Base-by-base conservation (phyloP, 2,329 filamentous ascomycete species). In the Pezicula neosporulosa region DNA sequence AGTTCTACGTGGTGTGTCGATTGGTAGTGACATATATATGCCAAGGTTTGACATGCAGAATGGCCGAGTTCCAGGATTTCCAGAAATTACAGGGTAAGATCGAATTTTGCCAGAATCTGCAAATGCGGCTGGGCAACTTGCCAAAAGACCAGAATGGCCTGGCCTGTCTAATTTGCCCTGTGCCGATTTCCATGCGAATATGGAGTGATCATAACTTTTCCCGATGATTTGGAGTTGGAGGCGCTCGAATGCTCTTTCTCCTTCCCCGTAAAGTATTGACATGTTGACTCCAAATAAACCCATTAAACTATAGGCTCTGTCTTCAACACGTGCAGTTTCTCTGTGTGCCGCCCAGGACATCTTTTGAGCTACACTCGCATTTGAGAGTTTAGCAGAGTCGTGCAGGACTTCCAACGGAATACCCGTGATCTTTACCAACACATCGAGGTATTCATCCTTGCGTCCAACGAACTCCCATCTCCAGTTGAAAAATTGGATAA, bases 261-360 rank as follows among this genome's bases (percentile, higher is more conserved):
- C 28, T 41, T 53, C 50, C 2, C 73, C 73, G 47, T 76, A 76
- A 0, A 75, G 36, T 5, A 74, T 54, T 0, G 72, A 66, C 68
- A 76, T 73, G 33, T 71, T 69, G 27, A 76, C 63, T 1, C 61
- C 60, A 24, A 76, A 75, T 0, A 76, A 60, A 0, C 73, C 73
- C 4, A 76, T 52, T 0, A 76, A 58, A 10, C 65, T 72, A 36
- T 76, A 76, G 0, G 72, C 71, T 18, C 64, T 63, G 37, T 75
- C 74, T 45, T 76, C 72, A 0, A 46, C 10, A 2, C 68, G 56
- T 0, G 62, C 65, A 0, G 71, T 72, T 1, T 56, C 21, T 0
- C 72, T 62, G 4, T 58, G 44, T 0, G 69, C 60, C 1, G 71
- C 71, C 71, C 71, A 52, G 15, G 46, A 41, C 36, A 48, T 49